Base-by-base conservation (phyloP, 78 protist genomes). In the Polysphondylium violaceum region DNA sequence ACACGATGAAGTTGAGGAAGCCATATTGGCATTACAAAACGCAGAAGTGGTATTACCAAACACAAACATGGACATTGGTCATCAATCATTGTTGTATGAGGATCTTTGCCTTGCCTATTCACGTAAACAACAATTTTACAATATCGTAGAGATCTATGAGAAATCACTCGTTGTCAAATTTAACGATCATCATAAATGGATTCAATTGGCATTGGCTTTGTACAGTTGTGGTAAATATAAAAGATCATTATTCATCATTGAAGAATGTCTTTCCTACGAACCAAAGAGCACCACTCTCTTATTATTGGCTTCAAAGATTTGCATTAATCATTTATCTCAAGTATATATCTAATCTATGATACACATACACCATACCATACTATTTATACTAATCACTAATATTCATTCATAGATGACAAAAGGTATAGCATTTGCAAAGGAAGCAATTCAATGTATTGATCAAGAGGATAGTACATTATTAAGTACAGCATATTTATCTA, bases 211-310 rank as follows among this genome's bases (percentile, higher is more conserved):
- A 55, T 16, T 83, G 11, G 33, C 76, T 33, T 31, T 83, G 0
- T 83, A 69, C 55, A 58, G 71, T 2, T 9, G 81, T 29, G 91
- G 79, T 6, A 83, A 83, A 58, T 83, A 69, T 23, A 83, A 83
- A 40, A 67, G 91, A 83, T 53, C 91, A 43, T 41, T 83, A 50
- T 83, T 83, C 23, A 83, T 83, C 6, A 56, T 83, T 43, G 91
- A 83, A 38, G 91, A 83, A 58, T 83, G 91, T 69, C 14, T 83
- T 16, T 58, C 91, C 25, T 47, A 35, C n/a, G n/a, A 33, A 8
- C 79, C 77, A 58, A 50, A 72, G 29, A 83, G 69, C 21, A 59
- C 59, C 0, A 71, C 58, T 21, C 16, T 83, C 11, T 44, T 56
- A 19, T 69, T 83, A 53, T 56, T 83, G 21, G 91, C 67, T 31